These are phyloP conservation scores for Hypoxylon crocopeplum DNA, from an alignment of 495 filamentous ascomycete genomes.

Conservation along the genomic window DNA sequence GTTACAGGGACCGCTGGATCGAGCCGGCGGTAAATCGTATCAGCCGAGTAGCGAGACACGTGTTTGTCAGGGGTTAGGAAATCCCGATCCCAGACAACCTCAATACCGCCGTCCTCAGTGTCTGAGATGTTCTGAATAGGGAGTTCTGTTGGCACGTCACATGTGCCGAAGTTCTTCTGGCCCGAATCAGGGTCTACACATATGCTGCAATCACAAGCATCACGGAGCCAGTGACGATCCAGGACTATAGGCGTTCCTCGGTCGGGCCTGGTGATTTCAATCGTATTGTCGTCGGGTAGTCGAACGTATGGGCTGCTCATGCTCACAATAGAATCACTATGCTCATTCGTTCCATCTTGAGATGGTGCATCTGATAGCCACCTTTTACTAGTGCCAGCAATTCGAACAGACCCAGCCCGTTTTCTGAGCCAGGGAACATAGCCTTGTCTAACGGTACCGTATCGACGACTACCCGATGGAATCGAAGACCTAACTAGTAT, in stretches of 20 bases:
- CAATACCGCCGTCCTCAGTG: constrained; percentile 51
- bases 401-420: background rate
- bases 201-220: constrained; percentile 71
- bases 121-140: constrained; percentile 39
- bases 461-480: background rate
- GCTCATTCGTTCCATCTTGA: too few relatives aligned
- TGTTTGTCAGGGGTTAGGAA: constrained; percentile 23
- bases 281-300: background rate
- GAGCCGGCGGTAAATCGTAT: background rate
- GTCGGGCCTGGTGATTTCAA: background rate
- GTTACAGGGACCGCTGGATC: constrained; percentile 15
- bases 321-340: too few relatives aligned
- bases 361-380: too few relatives aligned
- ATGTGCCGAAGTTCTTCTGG: constrained; percentile 80
- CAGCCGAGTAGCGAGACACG: constrained; percentile 20
- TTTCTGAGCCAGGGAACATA: background rate
- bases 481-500: background rate
- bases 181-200: constrained; percentile 82
- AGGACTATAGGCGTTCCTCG: background rate
- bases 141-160: constrained; percentile 69
- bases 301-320: background rate
- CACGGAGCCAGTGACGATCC: constrained; percentile 67
- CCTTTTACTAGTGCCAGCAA: background rate
- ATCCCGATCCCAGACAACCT: constrained; percentile 62
- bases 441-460: background rate